These are phyloP conservation scores for Cystobasidium slooffiae DNA, from an alignment of 1,284 basidiomycete species.

Conservation along the genomic window DNA sequence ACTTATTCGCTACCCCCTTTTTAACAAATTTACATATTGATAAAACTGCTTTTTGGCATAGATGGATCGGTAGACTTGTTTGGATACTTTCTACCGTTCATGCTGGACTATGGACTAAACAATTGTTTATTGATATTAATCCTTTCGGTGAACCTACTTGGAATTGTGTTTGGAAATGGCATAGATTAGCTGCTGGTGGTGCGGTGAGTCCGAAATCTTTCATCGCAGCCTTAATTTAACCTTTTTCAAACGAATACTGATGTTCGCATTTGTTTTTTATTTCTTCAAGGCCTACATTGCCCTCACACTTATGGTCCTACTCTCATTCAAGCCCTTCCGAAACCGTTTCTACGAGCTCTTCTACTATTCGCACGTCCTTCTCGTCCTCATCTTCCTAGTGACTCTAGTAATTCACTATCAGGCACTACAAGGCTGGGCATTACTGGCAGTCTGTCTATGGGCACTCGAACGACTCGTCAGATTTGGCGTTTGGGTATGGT, in stretches of 20 bases:
- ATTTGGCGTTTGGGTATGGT: slow-evolving; percentile 66
- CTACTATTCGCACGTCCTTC: slow-evolving; percentile 71
- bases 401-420: slow-evolving; percentile 72
- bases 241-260: slow-evolving; percentile 21
- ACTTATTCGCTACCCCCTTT: slow-evolving; percentile 72
- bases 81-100: slow-evolving; percentile 73
- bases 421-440: slow-evolving; percentile 39
- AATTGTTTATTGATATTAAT: slow-evolving; percentile 66
- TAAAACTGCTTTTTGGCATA: slow-evolving; percentile 60
- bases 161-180: slow-evolving; percentile 68
- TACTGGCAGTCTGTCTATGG: slow-evolving; percentile 68
- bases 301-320: slow-evolving; percentile 69
- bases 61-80: slow-evolving; percentile 72
- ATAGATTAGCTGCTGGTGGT: slow-evolving; percentile 74
- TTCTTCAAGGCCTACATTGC: slow-evolving; percentile 67
- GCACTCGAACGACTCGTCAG: slow-evolving; percentile 68
- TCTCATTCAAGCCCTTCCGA: slow-evolving; percentile 70
- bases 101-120: slow-evolving; percentile 74
- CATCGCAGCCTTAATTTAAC: not conserved
- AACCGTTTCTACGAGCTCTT: slow-evolving; percentile 75
- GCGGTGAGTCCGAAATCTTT: slow-evolving; percentile 62
- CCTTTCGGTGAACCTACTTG: slow-evolving; percentile 65
- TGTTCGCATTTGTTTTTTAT: not conserved
- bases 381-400: slow-evolving; percentile 68
- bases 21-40: slow-evolving; percentile 75